Percentiles rank a stretch among this genome's conserved stretches.
These are phyloP conservation scores for Plasmodium yoelii DNA, from an alignment of 169 alveolate species.

Conservation along the genomic window DNA sequence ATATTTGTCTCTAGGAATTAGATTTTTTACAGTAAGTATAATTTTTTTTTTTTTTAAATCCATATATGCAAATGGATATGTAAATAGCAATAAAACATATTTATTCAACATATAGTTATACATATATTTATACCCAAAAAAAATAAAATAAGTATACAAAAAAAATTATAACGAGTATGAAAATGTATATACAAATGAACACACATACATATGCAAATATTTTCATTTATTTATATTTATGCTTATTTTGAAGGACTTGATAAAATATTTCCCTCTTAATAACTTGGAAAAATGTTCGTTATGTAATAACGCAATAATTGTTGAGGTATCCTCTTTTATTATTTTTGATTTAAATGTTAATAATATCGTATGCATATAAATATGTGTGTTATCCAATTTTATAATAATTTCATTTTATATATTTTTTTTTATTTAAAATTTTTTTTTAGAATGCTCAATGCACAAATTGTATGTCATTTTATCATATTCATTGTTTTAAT, in stretches of 20 bases:
- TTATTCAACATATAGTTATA: constrained; percentile 1
- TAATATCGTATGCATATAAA: neutral
- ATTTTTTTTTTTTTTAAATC: neutral
- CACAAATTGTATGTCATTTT: constrained; percentile 28
- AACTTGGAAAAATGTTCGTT: constrained; percentile 63
- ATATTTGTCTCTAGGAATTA: constrained; percentile 23
- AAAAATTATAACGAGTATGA: neutral
- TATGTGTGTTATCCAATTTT: neutral
- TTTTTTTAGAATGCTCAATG: constrained; percentile 40
- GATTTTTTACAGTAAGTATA: constrained; percentile 51
- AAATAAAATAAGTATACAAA: neutral
- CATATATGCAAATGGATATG: constrained; percentile 9
- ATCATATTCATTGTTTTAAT: constrained; percentile 62
- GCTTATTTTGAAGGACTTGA: constrained; percentile 46
- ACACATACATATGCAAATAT: constrained; percentile 3
- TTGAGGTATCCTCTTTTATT: constrained; percentile 24
- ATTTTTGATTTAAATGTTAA: neutral
- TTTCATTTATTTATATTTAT: constrained; percentile 1
- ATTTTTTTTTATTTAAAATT: constrained; percentile 13
- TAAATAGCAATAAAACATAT: neutral
- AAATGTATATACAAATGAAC: neutral
- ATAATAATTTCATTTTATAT: neutral
- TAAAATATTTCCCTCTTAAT: constrained; percentile 45
- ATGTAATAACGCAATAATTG: constrained; percentile 63
- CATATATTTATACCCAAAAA: constrained; percentile 17